Evolutionary conservation across 331 rosid genomes (phyloP), one percentile per base, ranked within the genome.

Genomic region (Malus hybrid): DNA sequence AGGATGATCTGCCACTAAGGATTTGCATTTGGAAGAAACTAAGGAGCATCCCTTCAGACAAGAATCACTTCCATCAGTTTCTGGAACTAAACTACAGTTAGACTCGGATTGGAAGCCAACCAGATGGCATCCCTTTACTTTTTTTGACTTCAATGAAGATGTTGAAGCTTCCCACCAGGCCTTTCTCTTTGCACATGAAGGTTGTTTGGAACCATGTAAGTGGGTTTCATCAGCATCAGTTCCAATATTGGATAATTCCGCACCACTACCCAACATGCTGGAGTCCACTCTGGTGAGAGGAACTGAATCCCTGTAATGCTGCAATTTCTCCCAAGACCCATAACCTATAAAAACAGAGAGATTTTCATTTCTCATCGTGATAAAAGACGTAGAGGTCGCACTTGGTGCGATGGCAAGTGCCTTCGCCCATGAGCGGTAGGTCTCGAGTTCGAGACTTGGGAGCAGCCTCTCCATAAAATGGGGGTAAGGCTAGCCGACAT

Each of bases 151-250:
- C 85, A 93, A 75, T 31, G 98, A 93, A 77, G 98, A 91, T 68
- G 80, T 76, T 48, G 96, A 91, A 63, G 97, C 86, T 78, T 91
- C 90, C 98, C 98, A 93, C 98, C 98, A 93, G 44, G 79, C 81
- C 90, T 89, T 78, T 74, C 85, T 91, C 85, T 89, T 93, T 55
- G 79, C 79, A 19, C 88, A 81, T 42, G 77, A 76, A 34, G 85
- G 83, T 54, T 80, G 82, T 66, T 80, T 78, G 73, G 89, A 86
- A 68, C 85, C 79, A 80, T 85, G 76, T 81, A 87, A 83, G 72
- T 74, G 77, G 31, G 62, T 70, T 42, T 52, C 74, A 71, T 80
- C 83, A 71, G 64, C 78, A 78, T 81, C 80, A 79, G 46, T 65
- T 75, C 52, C 87, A 71, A 71, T 46, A 68, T 68, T 79, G 24